A percentile compares a stretch with the other conserved stretches of the same genome.
These are phyloP conservation scores for Helminthosporium solani DNA, from an alignment of 2,329 filamentous ascomycete genomes.

Conservation along the genomic window DNA sequence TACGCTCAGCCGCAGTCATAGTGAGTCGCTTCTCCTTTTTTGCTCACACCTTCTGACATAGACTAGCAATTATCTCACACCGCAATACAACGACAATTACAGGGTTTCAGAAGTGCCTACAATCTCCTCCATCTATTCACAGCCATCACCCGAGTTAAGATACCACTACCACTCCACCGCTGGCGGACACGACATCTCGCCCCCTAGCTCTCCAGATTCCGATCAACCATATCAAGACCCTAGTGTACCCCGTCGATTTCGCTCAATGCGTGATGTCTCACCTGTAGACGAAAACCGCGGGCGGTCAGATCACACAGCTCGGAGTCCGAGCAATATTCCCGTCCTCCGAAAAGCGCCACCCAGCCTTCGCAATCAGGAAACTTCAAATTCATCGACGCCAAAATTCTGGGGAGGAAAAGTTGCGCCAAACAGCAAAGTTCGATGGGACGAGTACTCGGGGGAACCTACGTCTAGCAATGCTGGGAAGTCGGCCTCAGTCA, in stretches of 20 bases:
- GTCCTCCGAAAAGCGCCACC: constrained; percentile 37
- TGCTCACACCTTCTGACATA: constrained; percentile 9
- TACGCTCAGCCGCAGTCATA: constrained; percentile 16
- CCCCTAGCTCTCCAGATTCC: constrained; percentile 42
- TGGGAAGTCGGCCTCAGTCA: constrained; percentile 59
- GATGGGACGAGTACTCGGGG: constrained; percentile 67
- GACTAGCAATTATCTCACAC: constrained; percentile 21
- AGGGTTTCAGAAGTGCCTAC: constrained; percentile 32
- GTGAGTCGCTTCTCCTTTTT: constrained; percentile 18
- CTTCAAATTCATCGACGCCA: constrained; percentile 15
- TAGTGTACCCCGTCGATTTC: constrained; percentile 27
- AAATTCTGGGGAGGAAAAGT: constrained; percentile 43
- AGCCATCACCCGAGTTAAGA: constrained; percentile 49
- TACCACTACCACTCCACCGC: constrained; percentile 22
- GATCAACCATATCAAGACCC: constrained; percentile 20
- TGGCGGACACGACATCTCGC: constrained; percentile 34
- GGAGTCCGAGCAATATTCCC: constrained; percentile 31
- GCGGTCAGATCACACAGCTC: constrained; percentile 7
- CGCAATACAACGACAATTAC: constrained; percentile 23
- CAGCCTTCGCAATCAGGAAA: constrained; percentile 19
- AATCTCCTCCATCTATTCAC: constrained; percentile 62
- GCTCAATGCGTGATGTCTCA: constrained; percentile 41
- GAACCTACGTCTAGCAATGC: constrained; percentile 59
- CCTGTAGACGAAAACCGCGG: constrained; percentile 42
- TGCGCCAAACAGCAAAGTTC: constrained; percentile 37